These are phyloP conservation scores for Monosporascus sp. DNA, from an alignment of 2,329 filamentous ascomycete genomes.

Conservation along the genomic window DNA sequence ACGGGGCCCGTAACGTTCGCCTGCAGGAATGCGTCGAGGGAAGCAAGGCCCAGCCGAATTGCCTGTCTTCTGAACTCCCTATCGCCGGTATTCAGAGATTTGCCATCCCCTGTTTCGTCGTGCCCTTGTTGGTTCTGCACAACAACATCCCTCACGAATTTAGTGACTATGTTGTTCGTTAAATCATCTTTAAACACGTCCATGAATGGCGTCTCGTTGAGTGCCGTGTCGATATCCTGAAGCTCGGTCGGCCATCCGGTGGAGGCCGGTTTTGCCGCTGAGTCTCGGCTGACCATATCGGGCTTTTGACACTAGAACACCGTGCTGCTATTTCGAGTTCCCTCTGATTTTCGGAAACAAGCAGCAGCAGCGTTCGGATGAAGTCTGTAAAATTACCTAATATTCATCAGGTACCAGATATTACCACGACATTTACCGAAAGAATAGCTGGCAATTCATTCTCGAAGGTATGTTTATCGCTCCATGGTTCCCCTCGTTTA, in stretches of 20 bases:
- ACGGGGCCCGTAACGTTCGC: constrained; percentile 72
- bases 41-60: constrained; percentile 50
- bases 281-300: not conserved
- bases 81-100: not conserved
- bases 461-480: no score
- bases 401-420: no score
- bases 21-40: constrained; percentile 65
- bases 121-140: not conserved
- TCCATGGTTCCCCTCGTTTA: no score
- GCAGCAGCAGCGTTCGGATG: no score
- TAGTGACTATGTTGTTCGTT: constrained; percentile 10
- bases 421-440: no score
- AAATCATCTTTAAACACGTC: constrained; percentile 8
- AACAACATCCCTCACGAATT: constrained; percentile 10
- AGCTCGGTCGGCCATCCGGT: constrained; percentile 8
- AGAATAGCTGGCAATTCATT: no score
- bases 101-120: not conserved
- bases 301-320: not conserved
- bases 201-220: constrained; percentile 15
- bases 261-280: not conserved
- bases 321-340: not conserved
- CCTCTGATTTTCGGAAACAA: not conserved
- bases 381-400: no score
- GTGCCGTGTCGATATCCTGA: constrained; percentile 11
- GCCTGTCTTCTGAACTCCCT: constrained; percentile 3